Evolutionary conservation across 352 stramenopile genomes (phyloP), one percentile per base, ranked within the genome.

Genomic region (Globisporangium heterothallicum): DNA sequence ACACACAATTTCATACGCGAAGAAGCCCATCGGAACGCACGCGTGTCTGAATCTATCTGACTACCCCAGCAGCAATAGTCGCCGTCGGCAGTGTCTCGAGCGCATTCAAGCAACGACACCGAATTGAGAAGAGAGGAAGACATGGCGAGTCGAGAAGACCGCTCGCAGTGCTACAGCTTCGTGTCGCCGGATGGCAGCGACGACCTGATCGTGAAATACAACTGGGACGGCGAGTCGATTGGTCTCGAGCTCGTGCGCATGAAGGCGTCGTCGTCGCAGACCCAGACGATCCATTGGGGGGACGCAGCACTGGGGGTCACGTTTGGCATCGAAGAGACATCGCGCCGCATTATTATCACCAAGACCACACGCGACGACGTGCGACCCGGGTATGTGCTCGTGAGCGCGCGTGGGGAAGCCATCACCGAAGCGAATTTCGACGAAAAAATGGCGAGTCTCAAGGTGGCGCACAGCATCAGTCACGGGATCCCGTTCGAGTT

Each of bases 291-390:
- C 12, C 49, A 74, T 40, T 86, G 75, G 78, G 60, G 64, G 10
- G 58, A 49, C 0, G 44, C 63, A 29, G 67, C 70, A 22, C 72
- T 92, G 4, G 81, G 81, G 43, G 63, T 92, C 32, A 88, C 81
- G 7, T 75, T 92, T 34, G 74, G 78, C 66, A 76, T 89, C 25
- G 81, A 92, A 53, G 76, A 82, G 29, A 75, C 71, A 16, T 88
- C 81, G 21, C 68, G 77, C 40, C 64, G 66, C 40, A 64, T 92
- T 1, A 72, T 92, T 22, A 78, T 92, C 12, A 89, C 77, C 30
- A 68, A 69, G 38, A 85, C 76, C 9, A 63, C 54, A 27, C 76
- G 78, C 26, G 18, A 61, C 9, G 80, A 87, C 49, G 70, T 92
- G 14, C 57, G 46, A 2, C 60, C 66, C 7, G 81, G 81, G 3